Conservation (phyloP, 768 basidiomycete genomes). For the Pholiota microspora region DNA sequence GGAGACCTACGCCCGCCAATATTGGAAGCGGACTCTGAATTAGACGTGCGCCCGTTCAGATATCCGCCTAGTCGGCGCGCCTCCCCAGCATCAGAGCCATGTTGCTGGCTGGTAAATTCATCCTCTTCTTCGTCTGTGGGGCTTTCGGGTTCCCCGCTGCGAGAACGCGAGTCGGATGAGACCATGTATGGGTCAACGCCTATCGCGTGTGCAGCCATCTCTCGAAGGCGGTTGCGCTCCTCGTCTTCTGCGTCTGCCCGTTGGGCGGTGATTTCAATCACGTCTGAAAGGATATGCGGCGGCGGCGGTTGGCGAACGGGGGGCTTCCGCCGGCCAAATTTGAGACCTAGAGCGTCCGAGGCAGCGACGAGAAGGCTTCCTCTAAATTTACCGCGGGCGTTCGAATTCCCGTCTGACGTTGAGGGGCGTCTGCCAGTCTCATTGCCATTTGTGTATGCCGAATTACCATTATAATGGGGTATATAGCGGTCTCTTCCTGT, state of each 20-base stretch:
- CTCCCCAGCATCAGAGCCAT: constrained; percentile 15
- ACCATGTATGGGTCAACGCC: constrained; percentile 58
- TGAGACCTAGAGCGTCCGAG: constrained; percentile 49
- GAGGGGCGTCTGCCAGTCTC: constrained; percentile 15
- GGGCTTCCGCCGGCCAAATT: constrained; percentile 45
- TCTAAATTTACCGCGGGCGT: constrained; percentile 33
- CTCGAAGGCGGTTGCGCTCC: constrained; percentile 73
- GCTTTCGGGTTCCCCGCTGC: constrained; percentile 25
- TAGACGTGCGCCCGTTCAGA: constrained; percentile 10
- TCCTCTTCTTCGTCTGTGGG: constrained; percentile 39
- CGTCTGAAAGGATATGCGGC: constrained; percentile 56
- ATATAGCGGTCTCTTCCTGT: constrained; percentile 18
- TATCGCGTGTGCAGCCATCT: constrained; percentile 74
- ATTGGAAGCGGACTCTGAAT: constrained; percentile 17
- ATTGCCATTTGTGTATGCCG: constrained; percentile 14
- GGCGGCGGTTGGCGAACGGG: constrained; percentile 32
- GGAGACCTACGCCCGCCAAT: constrained; percentile 24
- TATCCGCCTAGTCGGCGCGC: constrained; percentile 7
- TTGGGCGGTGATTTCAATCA: constrained; percentile 68
- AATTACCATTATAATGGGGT: constrained; percentile 20
- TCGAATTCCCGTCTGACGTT: constrained; percentile 16
- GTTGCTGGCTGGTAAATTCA: constrained; percentile 18
- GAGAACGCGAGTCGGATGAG: constrained; percentile 35
- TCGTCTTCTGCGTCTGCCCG: constrained; percentile 61
- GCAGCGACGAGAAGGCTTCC: constrained; percentile 52